These are phyloP conservation scores for Alternaria infectoria DNA, from an alignment of 2,329 filamentous ascomycete species.

Conservation along the genomic window DNA sequence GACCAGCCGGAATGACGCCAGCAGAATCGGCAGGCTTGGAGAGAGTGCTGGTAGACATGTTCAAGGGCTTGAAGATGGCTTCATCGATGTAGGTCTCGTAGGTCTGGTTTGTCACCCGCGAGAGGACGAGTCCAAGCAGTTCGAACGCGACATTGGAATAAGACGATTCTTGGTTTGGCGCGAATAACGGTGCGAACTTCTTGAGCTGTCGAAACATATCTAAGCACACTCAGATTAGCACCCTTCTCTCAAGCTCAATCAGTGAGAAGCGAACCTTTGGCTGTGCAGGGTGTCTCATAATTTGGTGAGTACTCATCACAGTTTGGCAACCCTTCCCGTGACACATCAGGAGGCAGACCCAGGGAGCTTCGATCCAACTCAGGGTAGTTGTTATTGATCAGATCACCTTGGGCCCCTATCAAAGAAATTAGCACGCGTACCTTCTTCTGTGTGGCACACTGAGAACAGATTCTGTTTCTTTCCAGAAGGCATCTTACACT, in stretches of 20 bases:
- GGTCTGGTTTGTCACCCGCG: conserved; percentile 43
- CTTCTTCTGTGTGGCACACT: conserved; percentile 23
- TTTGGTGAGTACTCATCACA: conserved; percentile 46
- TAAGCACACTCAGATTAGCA: conserved; percentile 12
- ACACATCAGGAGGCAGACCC: conserved; percentile 45
- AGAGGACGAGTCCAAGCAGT: conserved; percentile 51
- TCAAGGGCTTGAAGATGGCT: conserved; percentile 48
- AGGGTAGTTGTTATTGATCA: conserved; percentile 26
- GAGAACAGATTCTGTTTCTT: not conserved
- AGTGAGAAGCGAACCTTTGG: conserved; percentile 17
- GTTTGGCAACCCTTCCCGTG: conserved; percentile 35
- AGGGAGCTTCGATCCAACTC: conserved; percentile 14
- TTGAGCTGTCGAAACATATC: conserved; percentile 45
- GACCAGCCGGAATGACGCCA: conserved; percentile 48
- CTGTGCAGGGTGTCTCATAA: conserved; percentile 38
- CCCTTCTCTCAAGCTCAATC: not conserved
- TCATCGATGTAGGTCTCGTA: conserved; percentile 49
- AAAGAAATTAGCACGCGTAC: conserved; percentile 32
- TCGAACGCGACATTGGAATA: conserved; percentile 53
- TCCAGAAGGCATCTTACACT: conserved; percentile 33
- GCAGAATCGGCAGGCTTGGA: conserved; percentile 40
- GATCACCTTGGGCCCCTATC: conserved; percentile 38
- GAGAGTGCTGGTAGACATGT: conserved; percentile 40
- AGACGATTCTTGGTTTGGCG: conserved; percentile 51
- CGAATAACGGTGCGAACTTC: conserved; percentile 45